Evolutionary conservation across 2,329 filamentous ascomycete genomes (phyloP).

Genomic region (Xylaria sp.): DNA sequence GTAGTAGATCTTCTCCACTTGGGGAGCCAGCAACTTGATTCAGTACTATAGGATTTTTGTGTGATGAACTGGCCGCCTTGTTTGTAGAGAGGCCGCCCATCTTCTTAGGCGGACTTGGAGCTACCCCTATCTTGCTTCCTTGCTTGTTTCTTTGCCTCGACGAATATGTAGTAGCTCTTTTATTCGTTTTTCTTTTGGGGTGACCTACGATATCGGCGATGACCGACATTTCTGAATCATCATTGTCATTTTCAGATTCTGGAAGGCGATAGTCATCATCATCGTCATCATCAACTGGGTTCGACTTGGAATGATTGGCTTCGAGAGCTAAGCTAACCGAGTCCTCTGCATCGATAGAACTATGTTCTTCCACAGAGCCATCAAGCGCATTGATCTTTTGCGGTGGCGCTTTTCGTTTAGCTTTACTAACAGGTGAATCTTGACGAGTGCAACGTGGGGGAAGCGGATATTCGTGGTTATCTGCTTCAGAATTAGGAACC

Average conservation of each 20-base stretch:
- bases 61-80: neutral
- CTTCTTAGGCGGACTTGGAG: neutral
- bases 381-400: constrained; percentile 12
- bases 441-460: neutral
- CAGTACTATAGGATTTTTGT: neutral
- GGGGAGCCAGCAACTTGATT: neutral
- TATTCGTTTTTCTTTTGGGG: constrained; percentile 4
- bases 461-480: neutral
- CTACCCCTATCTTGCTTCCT: constrained; percentile 12
- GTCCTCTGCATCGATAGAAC: neutral
- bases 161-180: constrained; percentile 6
- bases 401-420: neutral
- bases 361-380: constrained; percentile 16
- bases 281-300: neutral
- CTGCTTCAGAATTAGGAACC: neutral
- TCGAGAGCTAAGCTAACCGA: neutral
- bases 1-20: neutral
- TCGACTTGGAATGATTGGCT: neutral
- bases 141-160: constrained; percentile 18
- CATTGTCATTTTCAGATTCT: constrained; percentile 18
- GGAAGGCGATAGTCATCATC: constrained; percentile 31
- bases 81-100: neutral
- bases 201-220: constrained; percentile 1
- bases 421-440: neutral
- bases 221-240: constrained; percentile 14